Evolutionary conservation across 179 eudicot species (phyloP), one percentile per base, ranked within the genome.

Genomic region (Pouteria campechiana): DNA sequence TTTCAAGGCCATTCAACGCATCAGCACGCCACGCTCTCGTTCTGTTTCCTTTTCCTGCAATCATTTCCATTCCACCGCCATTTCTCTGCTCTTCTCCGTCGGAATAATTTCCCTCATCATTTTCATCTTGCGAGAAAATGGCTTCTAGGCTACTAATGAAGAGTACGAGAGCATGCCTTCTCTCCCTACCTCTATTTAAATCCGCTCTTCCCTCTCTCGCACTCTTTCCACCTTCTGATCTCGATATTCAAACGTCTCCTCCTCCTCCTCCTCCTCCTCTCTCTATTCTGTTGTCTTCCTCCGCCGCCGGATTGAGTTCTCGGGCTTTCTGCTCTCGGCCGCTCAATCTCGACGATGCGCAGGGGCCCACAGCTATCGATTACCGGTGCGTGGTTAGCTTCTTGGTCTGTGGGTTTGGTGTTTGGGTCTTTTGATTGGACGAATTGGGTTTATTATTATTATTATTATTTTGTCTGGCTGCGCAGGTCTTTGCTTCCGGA

Each of bases 401-500:
- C 31, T 19, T 25, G 8, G 24, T 20, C 9, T 7, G 32, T 25
- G 3, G 14, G 23, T 19, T 11, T 35, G 9, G 25, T 7, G 3
- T 3, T 13, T 12, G 3, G 0, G 2, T 25, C 8, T 32, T 43
- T 23, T 19, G 32, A 5, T 37, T 52, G 3, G 24, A 10, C 16
- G 40, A 44, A 15, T 1, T 37, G 8, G 12, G 10, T 4, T 34
- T 43, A 21, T 32, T n/a, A 41, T 53, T 53, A 60, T 75, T 47
- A 61, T 73, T 27, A 44, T 50, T 75, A 63, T 62, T 71, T 52
- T 59, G 60, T 43, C 30, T 54, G 50, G n/a, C n/a, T n/a, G n/a
- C n/a, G n/a, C 78, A 85, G 98, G 64, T 79, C 78, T 57, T 25
- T 90, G 50, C 62, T 90, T 53, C 79, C 57, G 78, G 96, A 86